A percentile compares a stretch with the other conserved stretches of the same genome.
These are phyloP conservation scores for Iris macrosiphon DNA, from an alignment of 106 monocot genomes.

Conservation along the genomic window DNA sequence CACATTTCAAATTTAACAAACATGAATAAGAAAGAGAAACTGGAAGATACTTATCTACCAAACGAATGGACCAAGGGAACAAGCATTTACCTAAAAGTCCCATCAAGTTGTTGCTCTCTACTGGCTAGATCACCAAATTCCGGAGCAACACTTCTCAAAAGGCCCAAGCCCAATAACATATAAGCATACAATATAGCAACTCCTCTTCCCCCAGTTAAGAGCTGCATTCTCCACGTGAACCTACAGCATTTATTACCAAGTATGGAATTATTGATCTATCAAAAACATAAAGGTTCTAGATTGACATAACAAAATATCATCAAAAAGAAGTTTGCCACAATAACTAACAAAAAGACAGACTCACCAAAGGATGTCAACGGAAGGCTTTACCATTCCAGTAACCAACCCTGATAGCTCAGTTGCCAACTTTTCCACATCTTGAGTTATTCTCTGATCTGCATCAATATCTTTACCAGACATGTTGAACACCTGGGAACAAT, in stretches of 20 bases:
- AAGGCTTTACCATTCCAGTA: conserved; percentile 96
- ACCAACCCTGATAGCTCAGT: conserved; percentile 79
- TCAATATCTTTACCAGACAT: conserved; percentile 77
- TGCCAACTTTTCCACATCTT: conserved; percentile 91
- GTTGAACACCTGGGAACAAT: conserved; percentile 66
- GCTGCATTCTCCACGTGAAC: conserved; percentile 99
- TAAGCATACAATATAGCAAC: conserved; percentile 91
- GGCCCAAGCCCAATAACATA: conserved; percentile 92
- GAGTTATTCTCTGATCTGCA: conserved; percentile 96
- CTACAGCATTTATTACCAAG: conserved; percentile 44
- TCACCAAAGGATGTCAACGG: conserved; percentile 96
- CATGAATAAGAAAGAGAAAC: conserved; percentile 1
- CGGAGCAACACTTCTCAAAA: conserved; percentile 82
- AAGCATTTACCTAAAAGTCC: conserved; percentile 70
- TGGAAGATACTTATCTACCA: too few species aligned
- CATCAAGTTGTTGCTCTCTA: conserved; percentile 92
- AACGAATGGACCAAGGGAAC: neutral
- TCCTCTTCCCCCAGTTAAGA: conserved; percentile 86
- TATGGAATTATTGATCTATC: too few species aligned
- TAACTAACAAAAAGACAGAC: conserved; percentile 12
- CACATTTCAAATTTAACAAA: neutral
- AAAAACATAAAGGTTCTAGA: neutral
- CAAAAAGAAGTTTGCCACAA: neutral
- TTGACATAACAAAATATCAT: neutral
- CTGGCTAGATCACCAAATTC: conserved; percentile 91